Conservation (phyloP, 371 early-diverging fungal species). For the Apophysomyces ossiformis region DNA sequence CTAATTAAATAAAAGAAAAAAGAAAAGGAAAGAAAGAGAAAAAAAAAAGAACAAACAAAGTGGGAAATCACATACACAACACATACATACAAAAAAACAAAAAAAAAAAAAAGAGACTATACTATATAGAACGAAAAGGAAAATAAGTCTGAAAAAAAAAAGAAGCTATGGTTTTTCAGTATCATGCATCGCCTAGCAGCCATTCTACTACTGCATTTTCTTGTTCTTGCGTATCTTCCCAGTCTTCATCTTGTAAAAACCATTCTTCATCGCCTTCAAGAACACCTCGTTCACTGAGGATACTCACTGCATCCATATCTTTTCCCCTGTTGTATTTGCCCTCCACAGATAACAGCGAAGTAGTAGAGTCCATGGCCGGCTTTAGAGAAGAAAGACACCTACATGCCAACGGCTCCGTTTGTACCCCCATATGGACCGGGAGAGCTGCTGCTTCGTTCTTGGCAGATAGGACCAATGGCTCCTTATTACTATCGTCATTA, state of each 20-base stretch:
- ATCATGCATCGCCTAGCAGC: constrained; percentile 30
- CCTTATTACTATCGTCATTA: no score
- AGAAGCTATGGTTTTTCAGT: not conserved
- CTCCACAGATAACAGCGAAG: not conserved
- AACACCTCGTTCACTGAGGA: constrained; percentile 18
- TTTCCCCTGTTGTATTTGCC: constrained; percentile 7
- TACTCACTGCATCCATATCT: constrained; percentile 18
- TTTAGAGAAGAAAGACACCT: no score
- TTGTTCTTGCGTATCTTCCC: constrained; percentile 27
- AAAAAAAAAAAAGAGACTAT: not conserved
- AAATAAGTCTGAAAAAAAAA: not conserved
- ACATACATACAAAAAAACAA: not conserved
- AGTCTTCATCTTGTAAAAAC: constrained; percentile 30
- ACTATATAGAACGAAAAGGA: not conserved
- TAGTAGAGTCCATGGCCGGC: not conserved
- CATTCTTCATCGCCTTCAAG: constrained; percentile 34
- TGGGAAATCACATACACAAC: not conserved
- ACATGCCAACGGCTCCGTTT: constrained; percentile 26
- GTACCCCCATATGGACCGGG: constrained; percentile 23
- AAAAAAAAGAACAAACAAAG: not conserved
- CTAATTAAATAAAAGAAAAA: not conserved
- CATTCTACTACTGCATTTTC: constrained; percentile 34
- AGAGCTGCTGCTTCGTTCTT: constrained; percentile 35
- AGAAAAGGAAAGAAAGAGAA: not conserved
- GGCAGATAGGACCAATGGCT: no score